A percentile compares a stretch with the other conserved stretches of the same genome.
Conservation (phyloP, 805 yeast genomes). For the Dipodascopsis tothii region DNA sequence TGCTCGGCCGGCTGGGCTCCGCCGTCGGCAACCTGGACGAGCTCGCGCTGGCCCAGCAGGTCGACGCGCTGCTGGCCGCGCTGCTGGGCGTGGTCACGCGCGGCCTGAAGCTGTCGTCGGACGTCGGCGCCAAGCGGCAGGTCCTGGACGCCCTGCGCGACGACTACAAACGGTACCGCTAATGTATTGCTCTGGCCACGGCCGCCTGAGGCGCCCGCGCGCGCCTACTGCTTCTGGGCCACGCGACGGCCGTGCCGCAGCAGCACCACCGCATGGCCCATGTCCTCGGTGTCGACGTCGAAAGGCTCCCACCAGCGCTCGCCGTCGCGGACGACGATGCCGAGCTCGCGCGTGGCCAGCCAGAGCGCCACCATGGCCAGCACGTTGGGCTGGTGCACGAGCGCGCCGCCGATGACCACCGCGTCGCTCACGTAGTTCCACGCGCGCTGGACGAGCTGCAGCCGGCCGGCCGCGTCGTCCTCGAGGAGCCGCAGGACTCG, state of each 20-base stretch:
- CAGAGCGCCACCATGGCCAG: conserved; percentile 20
- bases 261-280: conserved; percentile 24
- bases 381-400: conserved; percentile 22
- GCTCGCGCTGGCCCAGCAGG: conserved; percentile 21
- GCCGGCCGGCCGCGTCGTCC: background rate
- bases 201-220: too few species aligned
- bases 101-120: conserved; percentile 21
- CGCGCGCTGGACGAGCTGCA: conserved; percentile 9
- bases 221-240: conserved; percentile 2
- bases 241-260: conserved; percentile 26
- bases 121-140: conserved; percentile 20
- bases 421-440: conserved; percentile 21
- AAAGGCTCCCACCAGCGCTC: conserved; percentile 21
- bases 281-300: conserved; percentile 21
- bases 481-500: background rate
- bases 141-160: conserved; percentile 2
- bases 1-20: conserved; percentile 18
- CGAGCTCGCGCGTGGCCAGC: conserved; percentile 20
- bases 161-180: background rate
- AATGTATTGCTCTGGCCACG: too few species aligned
- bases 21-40: conserved; percentile 4
- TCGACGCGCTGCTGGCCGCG: conserved; percentile 25
- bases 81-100: conserved; percentile 26
- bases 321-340: conserved; percentile 23
- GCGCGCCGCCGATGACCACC: conserved; percentile 6